Evolutionary conservation across 1,284 basidiomycete species (phyloP), one percentile per base, ranked within the genome.

Genomic region (Moesziomyces antarcticus): DNA sequence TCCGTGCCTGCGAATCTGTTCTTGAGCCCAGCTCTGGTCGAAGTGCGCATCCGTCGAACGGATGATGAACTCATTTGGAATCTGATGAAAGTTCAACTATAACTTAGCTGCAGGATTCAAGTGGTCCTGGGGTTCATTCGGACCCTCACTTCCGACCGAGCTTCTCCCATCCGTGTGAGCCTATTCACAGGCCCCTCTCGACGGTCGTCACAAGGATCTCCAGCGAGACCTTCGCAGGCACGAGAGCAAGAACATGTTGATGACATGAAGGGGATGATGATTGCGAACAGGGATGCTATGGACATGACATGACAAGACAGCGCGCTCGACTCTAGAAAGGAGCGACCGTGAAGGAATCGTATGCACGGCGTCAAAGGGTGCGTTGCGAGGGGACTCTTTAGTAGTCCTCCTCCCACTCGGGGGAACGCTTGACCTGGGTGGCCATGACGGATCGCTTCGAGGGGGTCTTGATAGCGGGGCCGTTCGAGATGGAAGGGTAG

Each of bases 401-500:
- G 30, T 59, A 59, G 60, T 73, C 64, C 35, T 64, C 61, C 58
- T 73, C 70, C 71, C 66, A 74, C 37, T 74, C 72, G 60, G 72
- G 70, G 16, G 66, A 60, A 37, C 74, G 74, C 57, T 66, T 68
- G 62, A 68, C 66, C 48, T 60, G 65, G 42, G 74, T 77, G 25
- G 68, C 69, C 67, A 77, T 74, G 59, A 70, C 67, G 61, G 64
- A 63, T 52, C 60, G 60, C 64, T 67, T 67, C 51, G 68, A 59
- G 37, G 77, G 77, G 24, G 65, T 68, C 67, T 67, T 74, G 68
- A 66, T 50, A 20, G 77, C 77, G 6, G 62, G 51, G 22, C 77
- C 75, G 56, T 65, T 75, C n/a, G 56, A 57, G 67, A 75, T 73
- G 16, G 75, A 73, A 18, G 75, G 63, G 71, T 77, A 77, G 60